These are phyloP conservation scores for Haberlea rhodopensis DNA, from an alignment of 257 asterid species.

Conservation along the genomic window DNA sequence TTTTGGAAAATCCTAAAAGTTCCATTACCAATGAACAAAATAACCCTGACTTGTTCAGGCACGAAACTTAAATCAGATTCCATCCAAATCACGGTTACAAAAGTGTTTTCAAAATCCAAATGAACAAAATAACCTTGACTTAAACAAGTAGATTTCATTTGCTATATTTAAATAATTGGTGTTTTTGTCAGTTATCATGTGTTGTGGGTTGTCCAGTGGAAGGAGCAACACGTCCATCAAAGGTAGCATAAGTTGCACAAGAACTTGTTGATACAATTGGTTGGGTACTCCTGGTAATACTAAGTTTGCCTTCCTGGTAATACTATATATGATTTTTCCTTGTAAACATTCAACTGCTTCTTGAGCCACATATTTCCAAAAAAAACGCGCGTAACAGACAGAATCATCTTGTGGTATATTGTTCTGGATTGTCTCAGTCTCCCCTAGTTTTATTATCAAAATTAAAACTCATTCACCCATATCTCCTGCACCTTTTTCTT, in stretches of 20 bases:
- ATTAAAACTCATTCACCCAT: too few species aligned
- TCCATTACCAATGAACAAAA: too few species aligned
- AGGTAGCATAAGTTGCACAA: conserved; percentile 83
- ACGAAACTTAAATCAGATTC: too few species aligned
- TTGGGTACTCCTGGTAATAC: conserved; percentile 91
- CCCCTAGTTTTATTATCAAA: background rate
- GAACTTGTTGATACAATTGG: conserved; percentile 85
- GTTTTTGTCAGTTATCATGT: conserved; percentile 70
- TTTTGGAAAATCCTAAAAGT: too few species aligned
- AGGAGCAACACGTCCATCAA: conserved; percentile 78
- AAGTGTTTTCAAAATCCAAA: too few species aligned
- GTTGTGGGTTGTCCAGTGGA: conserved; percentile 97
- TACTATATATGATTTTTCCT: conserved; percentile 15
- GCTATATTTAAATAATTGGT: conserved; percentile 19
- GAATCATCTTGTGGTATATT: too few species aligned
- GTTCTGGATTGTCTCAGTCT: background rate
- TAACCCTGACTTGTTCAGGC: too few species aligned
- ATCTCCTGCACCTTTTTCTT: background rate
- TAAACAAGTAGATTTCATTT: conserved; percentile 7
- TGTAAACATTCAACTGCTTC: conserved; percentile 20
- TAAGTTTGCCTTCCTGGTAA: conserved; percentile 38
- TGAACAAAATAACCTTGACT: too few species aligned
- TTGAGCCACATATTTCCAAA: background rate
- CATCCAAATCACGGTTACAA: too few species aligned
- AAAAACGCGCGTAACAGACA: too few species aligned